Evolutionary conservation across 2,329 filamentous ascomycete species (phyloP), one percentile per base, ranked within the genome.

Genomic region (Trichoderma sp.): DNA sequence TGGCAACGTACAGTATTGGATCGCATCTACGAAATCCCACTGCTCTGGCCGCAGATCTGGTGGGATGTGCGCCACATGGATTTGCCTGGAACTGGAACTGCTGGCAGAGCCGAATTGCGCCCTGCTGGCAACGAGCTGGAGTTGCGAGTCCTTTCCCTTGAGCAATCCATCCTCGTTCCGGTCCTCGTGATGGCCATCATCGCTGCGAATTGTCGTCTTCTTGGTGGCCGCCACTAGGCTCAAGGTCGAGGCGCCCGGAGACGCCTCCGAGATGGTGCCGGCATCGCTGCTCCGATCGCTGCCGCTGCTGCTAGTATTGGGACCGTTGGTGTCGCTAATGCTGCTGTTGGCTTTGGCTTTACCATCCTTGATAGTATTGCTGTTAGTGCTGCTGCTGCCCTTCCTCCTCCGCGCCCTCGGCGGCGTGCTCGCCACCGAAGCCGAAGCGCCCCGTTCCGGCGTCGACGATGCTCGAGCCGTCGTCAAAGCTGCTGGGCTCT

Each of bases 21-120:
- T 73, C 2, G 68, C 68, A 29, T 75, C 73, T 31, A 75, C 56
- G 31, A 62, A 71, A 33, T 75, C 73, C 73, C 73, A 75, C 41
- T 63, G 45, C 50, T 75, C 35, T 16, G 73, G 73, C 29, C 73
- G 56, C 31, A 75, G 66, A 27, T 75, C 73, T 18, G 56, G 76
- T 64, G 59, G 73, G 35, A 76, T 38, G 21, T 59, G 18, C 69
- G 35, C 38, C 9, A 27, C 31, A 62, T 65, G 69, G 9, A 73
- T 65, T 18, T 73, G 69, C 29, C 18, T 35, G 16, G 29, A 16
- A 41, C 11, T 35, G 9, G 38, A 16, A 41, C 60, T 18, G 60
- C 53, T 31, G 21, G 41, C 21, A 64, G 69, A 29, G 41, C 35
- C 21, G 9, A 18, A 50, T 45, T 27, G 53, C 35, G 31, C n/a